Evolutionary conservation across 495 filamentous ascomycete genomes (phyloP), one percentile per base, ranked within the genome.

Genomic region (Rostrohypoxylon terebratum): DNA sequence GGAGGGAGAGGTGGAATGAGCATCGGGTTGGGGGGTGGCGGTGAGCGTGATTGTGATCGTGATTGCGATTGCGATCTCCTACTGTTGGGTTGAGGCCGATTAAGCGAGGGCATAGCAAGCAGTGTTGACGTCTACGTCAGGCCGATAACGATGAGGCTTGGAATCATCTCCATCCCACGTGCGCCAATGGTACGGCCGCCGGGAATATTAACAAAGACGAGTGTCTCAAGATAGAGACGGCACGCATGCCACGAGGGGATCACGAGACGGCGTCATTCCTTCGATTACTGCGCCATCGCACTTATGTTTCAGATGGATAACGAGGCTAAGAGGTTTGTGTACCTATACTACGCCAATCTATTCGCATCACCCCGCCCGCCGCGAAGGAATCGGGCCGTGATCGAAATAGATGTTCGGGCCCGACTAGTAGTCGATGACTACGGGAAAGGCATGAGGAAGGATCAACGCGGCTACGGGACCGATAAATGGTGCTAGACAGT

Each of bases 1-100:
- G 92, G 60, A 95, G 92, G 80, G 92, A 93, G 71, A 84, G 95
- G 75, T 97, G 95, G 95, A 94, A 97, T 83, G 94, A 97, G 79
- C 93, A 94, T 25, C 87, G 94, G 66, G 94, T 97, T 62, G 94
- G 94, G 0, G 94, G 94, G 0, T 97, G 94, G 94, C 86, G 94
- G 64, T 97, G 84, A 90, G 9, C 8, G 33, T 7, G 13, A 9
- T 21, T 21, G 45, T 50, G 42, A 47, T 13, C n/a, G 0, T 18
- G 44, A 16, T 21, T 1, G 14, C 4, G 8, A 13, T 18, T 5
- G 13, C 44, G 6, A 9, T 20, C 10, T 16, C 28, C 28, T 28
- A 1, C 28, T 28, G 28, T 5, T 28, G 28, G 28, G 3, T 28
- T 28, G 28, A 28, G 28, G 28, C 28, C 28, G 28, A 28, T 28